Conservation (phyloP, 2,329 filamentous ascomycete genomes). For the Aspergillus pseudonomiae region DNA sequence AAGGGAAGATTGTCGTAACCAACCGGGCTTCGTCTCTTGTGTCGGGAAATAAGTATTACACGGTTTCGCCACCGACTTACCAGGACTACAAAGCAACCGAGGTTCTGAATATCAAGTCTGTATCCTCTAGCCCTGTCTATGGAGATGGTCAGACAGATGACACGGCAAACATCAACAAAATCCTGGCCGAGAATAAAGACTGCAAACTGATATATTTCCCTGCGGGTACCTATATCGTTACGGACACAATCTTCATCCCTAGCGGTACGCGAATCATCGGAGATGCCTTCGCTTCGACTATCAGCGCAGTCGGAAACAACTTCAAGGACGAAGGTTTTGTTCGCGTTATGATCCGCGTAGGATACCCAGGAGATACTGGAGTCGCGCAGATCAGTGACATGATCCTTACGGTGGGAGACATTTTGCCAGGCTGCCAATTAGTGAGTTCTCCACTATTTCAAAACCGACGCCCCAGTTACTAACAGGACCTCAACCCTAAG, state of each 20-base stretch:
- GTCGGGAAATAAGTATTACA: conserved; percentile 43
- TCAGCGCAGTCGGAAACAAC: conserved; percentile 51
- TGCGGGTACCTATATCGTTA: conserved; percentile 56
- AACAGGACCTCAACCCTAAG: background rate
- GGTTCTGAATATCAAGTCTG: conserved; percentile 53
- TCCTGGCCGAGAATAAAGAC: conserved; percentile 36
- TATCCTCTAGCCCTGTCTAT: conserved; percentile 42
- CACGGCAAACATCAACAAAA: conserved; percentile 39
- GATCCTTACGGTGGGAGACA: conserved; percentile 53
- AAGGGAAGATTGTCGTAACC: conserved; percentile 33
- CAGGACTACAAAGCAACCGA: conserved; percentile 44
- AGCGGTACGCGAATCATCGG: conserved; percentile 56
- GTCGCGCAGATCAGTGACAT: conserved; percentile 55
- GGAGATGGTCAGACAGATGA: conserved; percentile 49
- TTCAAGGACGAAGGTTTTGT: conserved; percentile 51
- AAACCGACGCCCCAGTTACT: background rate
- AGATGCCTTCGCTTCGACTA: conserved; percentile 54
- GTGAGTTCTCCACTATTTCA: conserved; percentile 7
- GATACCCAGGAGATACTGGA: conserved; percentile 52
- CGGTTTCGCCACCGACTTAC: conserved; percentile 47
- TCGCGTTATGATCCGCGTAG: conserved; percentile 54
- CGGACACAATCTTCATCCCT: conserved; percentile 52
- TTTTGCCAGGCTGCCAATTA: conserved; percentile 48
- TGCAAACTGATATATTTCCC: conserved; percentile 60
- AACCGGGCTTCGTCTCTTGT: conserved; percentile 33